These are phyloP conservation scores for Nicotiana tabacum DNA, from an alignment of 257 asterid genomes.

Conservation along the genomic window DNA sequence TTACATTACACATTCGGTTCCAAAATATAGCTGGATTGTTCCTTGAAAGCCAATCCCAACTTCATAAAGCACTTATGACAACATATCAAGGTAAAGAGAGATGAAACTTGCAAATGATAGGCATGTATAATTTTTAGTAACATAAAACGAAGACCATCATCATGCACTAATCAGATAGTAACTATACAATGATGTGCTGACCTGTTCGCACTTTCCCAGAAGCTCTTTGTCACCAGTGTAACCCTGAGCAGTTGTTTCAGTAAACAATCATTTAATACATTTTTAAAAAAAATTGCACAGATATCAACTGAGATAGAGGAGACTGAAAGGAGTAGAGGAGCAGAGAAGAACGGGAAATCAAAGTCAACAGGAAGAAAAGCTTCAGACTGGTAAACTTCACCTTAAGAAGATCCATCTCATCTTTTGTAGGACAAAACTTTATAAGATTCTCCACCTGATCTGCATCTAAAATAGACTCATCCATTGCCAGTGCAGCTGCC, in stretches of 20 bases:
- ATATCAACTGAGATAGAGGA: background rate
- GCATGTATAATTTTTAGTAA: background rate
- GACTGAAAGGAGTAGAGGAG: conserved; percentile 6
- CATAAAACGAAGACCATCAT: background rate
- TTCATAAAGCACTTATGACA: background rate
- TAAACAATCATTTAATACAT: conserved; percentile 15
- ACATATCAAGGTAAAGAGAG: background rate
- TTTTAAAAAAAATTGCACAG: background rate
- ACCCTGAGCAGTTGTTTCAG: conserved; percentile 38
- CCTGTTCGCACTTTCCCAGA: conserved; percentile 99
- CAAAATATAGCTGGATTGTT: background rate
- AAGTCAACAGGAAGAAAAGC: background rate
- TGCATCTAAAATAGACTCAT: conserved; percentile 86
- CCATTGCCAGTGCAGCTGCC: conserved; percentile 99
- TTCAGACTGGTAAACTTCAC: conserved; percentile 30
- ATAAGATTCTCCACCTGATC: conserved; percentile 98
- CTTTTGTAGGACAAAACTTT: conserved; percentile 94
- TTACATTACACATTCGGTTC: background rate
- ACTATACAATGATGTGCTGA: conserved; percentile 20
- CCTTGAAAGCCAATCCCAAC: background rate
- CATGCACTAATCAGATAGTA: background rate
- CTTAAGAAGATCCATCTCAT: conserved; percentile 97
- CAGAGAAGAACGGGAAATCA: background rate
- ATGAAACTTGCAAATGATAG: background rate
- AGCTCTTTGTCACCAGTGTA: conserved; percentile 84